A percentile compares a stretch with the other conserved stretches of the same genome.
These are phyloP conservation scores for Fistulifera solaris DNA, from an alignment of 108 stramenopile species.

Conservation along the genomic window DNA sequence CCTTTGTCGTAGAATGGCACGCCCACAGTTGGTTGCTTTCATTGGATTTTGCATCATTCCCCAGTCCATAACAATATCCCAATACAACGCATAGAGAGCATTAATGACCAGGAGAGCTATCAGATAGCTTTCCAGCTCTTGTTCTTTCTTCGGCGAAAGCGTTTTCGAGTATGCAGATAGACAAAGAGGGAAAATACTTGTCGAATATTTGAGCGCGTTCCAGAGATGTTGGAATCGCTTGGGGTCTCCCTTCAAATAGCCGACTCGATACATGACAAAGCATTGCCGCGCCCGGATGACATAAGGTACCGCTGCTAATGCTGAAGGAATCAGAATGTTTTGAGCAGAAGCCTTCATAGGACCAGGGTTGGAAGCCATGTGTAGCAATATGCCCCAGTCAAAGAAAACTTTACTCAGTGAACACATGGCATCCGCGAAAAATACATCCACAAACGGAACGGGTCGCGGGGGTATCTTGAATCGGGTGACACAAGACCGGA, in stretches of 20 bases:
- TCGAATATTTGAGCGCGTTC: conserved; percentile 80
- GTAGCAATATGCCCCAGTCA: conserved; percentile 82
- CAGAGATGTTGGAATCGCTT: conserved; percentile 61
- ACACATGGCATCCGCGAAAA: conserved; percentile 84
- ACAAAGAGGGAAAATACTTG: conserved; percentile 62
- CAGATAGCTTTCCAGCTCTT: conserved; percentile 34
- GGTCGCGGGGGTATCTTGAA: conserved; percentile 29
- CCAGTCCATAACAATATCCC: conserved; percentile 86
- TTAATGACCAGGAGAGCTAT: conserved; percentile 62
- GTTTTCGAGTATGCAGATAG: conserved; percentile 75
- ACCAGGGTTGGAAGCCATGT: conserved; percentile 65
- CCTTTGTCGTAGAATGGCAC: conserved; percentile 50
- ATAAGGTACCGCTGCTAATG: conserved; percentile 66
- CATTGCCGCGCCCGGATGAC: conserved; percentile 79
- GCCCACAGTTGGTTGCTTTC: conserved; percentile 27
- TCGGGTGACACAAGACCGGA: conserved; percentile 21
- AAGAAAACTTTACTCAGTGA: conserved; percentile 75
- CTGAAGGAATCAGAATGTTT: conserved; percentile 61
- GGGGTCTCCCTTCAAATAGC: conserved; percentile 51
- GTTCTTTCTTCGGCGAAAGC: conserved; percentile 26
- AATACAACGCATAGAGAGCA: conserved; percentile 62
- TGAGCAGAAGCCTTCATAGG: conserved; percentile 53
- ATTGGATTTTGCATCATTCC: conserved; percentile 64
- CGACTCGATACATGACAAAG: conserved; percentile 68
- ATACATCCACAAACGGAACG: conserved; percentile 80